Percentiles rank a stretch among this genome's conserved stretches.
Evolutionary conservation across 768 basidiomycete species (phyloP).

Genomic region (Tylopilus subfusipes): DNA sequence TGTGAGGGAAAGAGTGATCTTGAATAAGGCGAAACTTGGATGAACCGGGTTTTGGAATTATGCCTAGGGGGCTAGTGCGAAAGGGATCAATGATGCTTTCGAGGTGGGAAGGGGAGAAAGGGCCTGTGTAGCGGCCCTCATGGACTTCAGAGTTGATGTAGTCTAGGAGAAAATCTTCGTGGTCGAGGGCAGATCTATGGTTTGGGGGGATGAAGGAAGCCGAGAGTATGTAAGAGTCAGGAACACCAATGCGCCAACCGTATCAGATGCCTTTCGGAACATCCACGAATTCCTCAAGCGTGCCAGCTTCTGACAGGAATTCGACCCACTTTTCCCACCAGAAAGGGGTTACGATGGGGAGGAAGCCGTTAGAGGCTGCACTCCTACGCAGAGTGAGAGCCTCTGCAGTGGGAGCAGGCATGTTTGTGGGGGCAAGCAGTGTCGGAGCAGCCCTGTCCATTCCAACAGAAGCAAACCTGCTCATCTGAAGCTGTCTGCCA

Average conservation of each 20-base stretch:
- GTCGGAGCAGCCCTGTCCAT: neutral
- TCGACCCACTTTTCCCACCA: constrained; percentile 16
- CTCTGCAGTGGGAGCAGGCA: neutral
- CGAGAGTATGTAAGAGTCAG: neutral
- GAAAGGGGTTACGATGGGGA: constrained; percentile 25
- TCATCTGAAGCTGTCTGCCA: neutral
- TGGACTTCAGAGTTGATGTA: too few relatives aligned
- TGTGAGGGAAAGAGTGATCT: too few relatives aligned
- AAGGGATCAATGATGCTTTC: too few relatives aligned
- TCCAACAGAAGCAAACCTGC: neutral
- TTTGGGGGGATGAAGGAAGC: neutral
- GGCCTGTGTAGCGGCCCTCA: too few relatives aligned
- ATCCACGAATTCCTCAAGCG: neutral
- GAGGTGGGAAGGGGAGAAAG: too few relatives aligned
- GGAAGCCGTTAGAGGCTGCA: constrained; percentile 15
- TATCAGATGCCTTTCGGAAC: neutral
- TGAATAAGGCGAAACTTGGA: too few relatives aligned
- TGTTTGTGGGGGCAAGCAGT: neutral
- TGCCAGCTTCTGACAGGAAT: neutral
- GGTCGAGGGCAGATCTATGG: neutral
- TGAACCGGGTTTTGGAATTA: too few relatives aligned
- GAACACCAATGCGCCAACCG: constrained; percentile 1
- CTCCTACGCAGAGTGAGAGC: constrained; percentile 12
- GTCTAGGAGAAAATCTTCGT: too few relatives aligned
- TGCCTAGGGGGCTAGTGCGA: too few relatives aligned